Evolutionary conservation across 140 eudicot genomes (phyloP).

Genomic region (Cichorium intybus): DNA sequence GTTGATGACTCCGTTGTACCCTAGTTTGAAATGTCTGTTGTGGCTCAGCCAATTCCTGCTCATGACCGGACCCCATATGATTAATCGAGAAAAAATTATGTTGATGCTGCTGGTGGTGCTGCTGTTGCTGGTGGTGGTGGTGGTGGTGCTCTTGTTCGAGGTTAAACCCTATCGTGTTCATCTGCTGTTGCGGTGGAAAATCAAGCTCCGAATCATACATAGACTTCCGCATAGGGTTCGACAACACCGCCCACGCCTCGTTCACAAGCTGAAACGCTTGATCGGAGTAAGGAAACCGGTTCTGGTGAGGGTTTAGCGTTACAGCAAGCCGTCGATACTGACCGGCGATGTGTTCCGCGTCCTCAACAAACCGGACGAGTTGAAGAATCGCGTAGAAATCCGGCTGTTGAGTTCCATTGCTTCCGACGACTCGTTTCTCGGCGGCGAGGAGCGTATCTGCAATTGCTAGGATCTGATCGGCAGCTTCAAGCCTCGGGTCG

Average conservation of each 20-base stretch:
- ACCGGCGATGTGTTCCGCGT: conserved; percentile 48
- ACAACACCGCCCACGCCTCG: conserved; percentile 71
- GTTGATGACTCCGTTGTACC: conserved; percentile 24
- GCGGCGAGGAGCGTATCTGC: conserved; percentile 80
- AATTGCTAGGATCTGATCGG: conserved; percentile 85
- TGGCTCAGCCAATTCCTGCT: conserved; percentile 17
- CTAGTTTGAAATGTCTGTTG: conserved; percentile 22
- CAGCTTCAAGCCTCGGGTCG: conserved; percentile 66
- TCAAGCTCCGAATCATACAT: conserved; percentile 57
- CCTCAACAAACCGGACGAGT: conserved; percentile 49
- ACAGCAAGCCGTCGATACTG: conserved; percentile 67
- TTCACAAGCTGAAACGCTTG: conserved; percentile 68
- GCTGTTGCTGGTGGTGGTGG: conserved; percentile 18
- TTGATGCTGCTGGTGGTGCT: conserved; percentile 24
- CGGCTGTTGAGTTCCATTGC: conserved; percentile 37
- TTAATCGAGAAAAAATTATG: conserved; percentile 29
- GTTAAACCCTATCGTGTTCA: conserved; percentile 32
- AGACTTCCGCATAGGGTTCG: conserved; percentile 62
- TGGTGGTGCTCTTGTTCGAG: conserved; percentile 21
- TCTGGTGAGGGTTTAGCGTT: conserved; percentile 56
- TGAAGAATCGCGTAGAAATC: conserved; percentile 79
- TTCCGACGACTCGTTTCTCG: conserved; percentile 49
- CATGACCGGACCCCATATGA: conserved; percentile 18
- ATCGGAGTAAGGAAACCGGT: conserved; percentile 61
- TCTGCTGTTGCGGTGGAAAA: conserved; percentile 34